Evolutionary conservation across 202 grass and related monocot species (phyloP), one percentile per base, ranked within the genome.

Genomic region (Setaria italica): DNA sequence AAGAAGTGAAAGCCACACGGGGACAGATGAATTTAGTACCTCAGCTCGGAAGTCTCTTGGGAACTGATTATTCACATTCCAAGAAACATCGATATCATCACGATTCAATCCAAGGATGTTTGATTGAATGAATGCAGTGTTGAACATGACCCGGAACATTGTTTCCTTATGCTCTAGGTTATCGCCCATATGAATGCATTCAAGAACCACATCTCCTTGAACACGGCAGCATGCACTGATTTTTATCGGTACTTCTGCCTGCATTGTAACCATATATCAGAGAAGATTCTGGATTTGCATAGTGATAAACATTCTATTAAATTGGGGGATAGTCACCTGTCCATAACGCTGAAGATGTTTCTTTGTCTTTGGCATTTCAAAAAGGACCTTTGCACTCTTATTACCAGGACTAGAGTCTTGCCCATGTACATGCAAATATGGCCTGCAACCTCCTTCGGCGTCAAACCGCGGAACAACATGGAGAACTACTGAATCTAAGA

Each of bases 101-200:
- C 90, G 93, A 79, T 89, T 94, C 57, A 99, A 74, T 72, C 32
- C 68, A 47, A 99, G 85, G 47, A 89, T 86, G 77, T 96, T 94
- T 45, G 93, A 99, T 80, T 90, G 88, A 82, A 99, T 51, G 87
- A 96, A 99, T 41, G 93, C 91, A 73, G 97, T 99, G 82, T 99
- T 99, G 82, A 99, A 99, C 97, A 99, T 99, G 76, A 89, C 79
- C 8, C 87, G 91, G 67, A 99, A 99, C 93, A 94, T 96, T 78
- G 87, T 90, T 85, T 99, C 88, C 85, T 94, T 89, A 6, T 79
- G 69, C 79, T 94, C 90, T 45, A 91, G 58, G 87, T 91, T 85
- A 66, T 90, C 78, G 19, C 85, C 79, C 54, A 92, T 79, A 47
- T 99, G 93, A 62, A 96, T 87, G 82, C 92, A 96, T 77, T 99